Evolutionary conservation across 495 filamentous ascomycete species (phyloP).

Genomic region (Lepidopterella palustris): DNA sequence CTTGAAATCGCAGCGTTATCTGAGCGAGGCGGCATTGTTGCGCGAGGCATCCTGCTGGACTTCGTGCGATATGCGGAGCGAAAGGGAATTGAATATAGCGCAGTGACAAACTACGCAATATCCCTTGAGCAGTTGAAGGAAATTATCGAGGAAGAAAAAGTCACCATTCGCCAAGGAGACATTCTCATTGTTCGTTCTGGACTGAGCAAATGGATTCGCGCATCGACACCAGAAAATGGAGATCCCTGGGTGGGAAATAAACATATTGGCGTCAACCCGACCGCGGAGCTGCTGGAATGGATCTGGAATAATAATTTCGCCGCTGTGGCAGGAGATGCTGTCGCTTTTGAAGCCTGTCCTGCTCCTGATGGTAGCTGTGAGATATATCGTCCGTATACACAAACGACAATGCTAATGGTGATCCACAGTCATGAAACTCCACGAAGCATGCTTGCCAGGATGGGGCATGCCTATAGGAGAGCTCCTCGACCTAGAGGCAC

Average conservation of each 20-base stretch:
- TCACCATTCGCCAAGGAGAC: slow-evolving; percentile 43
- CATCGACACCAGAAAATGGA: not conserved
- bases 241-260: not conserved
- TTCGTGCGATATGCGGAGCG: slow-evolving; percentile 39
- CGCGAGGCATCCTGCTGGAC: slow-evolving; percentile 53
- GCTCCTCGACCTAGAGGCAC: slow-evolving; percentile 25
- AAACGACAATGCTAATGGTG: not conserved
- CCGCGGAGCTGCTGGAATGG: not conserved
- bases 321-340: slow-evolving; percentile 8
- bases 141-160: slow-evolving; percentile 36
- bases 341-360: slow-evolving; percentile 8
- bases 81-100: slow-evolving; percentile 36
- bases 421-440: slow-evolving; percentile 11
- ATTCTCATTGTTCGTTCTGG: slow-evolving; percentile 52
- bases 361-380: not conserved
- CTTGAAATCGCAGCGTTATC: slow-evolving; percentile 5
- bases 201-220: slow-evolving; percentile 32
- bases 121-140: slow-evolving; percentile 38
- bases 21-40: slow-evolving; percentile 40
- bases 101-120: slow-evolving; percentile 41
- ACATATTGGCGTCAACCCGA: slow-evolving; percentile 1
- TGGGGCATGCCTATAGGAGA: slow-evolving; percentile 28
- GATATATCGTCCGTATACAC: not conserved
- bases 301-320: slow-evolving; percentile 10
- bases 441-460: slow-evolving; percentile 4